Evolutionary conservation across 352 stramenopile species (phyloP).

Genomic region (Globisporangium spinosum): DNA sequence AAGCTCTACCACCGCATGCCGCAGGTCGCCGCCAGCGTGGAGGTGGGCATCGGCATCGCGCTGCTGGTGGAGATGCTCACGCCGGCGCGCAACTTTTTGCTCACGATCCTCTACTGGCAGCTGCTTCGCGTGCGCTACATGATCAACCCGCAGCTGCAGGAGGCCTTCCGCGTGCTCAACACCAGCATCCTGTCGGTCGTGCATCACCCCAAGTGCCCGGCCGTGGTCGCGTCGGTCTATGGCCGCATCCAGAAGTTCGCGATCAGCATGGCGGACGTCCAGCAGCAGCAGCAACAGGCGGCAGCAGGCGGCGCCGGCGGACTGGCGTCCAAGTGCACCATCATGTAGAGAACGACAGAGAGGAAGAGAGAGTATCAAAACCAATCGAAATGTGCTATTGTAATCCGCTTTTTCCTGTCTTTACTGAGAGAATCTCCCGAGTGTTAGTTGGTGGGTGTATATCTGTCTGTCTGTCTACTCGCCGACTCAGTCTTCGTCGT

Average conservation of each 20-base stretch:
- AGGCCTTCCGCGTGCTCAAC: slow-evolving; percentile 77
- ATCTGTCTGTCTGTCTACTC: not conserved
- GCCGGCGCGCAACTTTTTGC: slow-evolving; percentile 81
- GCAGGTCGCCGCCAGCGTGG: slow-evolving; percentile 70
- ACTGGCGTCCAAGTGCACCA: slow-evolving; percentile 47
- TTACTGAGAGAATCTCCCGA: not conserved
- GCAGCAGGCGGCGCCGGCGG: slow-evolving; percentile 26
- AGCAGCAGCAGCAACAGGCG: slow-evolving; percentile 36
- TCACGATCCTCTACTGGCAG: slow-evolving; percentile 89
- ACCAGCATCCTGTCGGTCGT: slow-evolving; percentile 48
- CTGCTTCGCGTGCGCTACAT: slow-evolving; percentile 90
- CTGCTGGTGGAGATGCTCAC: slow-evolving; percentile 83
- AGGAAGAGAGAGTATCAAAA: not conserved
- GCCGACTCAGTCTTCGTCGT: slow-evolving; percentile 30
- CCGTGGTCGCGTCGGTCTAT: slow-evolving; percentile 50
- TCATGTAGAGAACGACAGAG: slow-evolving; percentile 53
- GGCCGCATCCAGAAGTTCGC: slow-evolving; percentile 67
- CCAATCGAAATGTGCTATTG: not conserved
- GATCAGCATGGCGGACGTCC: slow-evolving; percentile 62
- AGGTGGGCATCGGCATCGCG: slow-evolving; percentile 78
- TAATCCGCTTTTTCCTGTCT: not conserved
- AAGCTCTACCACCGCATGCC: slow-evolving; percentile 80
- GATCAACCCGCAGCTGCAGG: slow-evolving; percentile 84
- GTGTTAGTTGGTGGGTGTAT: not conserved
- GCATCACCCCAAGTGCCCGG: slow-evolving; percentile 66